phyloP scores from a whole-genome alignment of 805 yeast genomes.

The Saccharomycopsis guyanensis region DNA sequence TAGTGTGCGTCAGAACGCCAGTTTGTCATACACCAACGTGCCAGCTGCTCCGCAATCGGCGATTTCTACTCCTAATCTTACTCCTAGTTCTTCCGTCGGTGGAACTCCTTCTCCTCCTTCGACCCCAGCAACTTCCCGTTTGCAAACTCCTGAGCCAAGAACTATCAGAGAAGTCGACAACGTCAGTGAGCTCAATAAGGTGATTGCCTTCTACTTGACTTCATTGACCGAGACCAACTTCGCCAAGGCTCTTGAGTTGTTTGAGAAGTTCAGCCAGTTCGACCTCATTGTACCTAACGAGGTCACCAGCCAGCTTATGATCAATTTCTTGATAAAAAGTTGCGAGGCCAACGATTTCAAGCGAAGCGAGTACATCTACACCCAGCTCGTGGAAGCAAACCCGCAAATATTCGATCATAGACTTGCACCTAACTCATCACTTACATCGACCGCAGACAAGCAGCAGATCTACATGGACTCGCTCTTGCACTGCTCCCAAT shows the following conservation, averaged over 20 bases:
- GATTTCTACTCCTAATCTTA: neutral
- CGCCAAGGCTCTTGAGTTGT: constrained; percentile 10
- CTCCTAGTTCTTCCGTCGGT: neutral
- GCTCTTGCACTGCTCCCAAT: neutral
- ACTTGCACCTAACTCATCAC: neutral
- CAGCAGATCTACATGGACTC: neutral
- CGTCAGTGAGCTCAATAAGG: constrained; percentile 9
- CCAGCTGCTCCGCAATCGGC: neutral
- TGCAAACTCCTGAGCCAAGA: neutral
- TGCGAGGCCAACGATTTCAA: constrained; percentile 7
- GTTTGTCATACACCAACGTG: neutral
- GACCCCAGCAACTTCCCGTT: neutral
- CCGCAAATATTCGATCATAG: neutral
- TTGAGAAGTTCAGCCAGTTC: constrained; percentile 10
- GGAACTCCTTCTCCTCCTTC: neutral
- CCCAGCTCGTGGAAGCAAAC: neutral
- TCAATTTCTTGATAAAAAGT: constrained; percentile 10
- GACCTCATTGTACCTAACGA: constrained; percentile 5
- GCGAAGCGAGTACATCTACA: neutral
- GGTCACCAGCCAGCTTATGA: constrained; percentile 5
- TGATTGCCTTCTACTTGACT: constrained; percentile 11
- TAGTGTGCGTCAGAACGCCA: neutral
- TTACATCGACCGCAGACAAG: neutral
- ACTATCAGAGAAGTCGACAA: constrained; percentile 6
- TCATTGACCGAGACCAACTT: constrained; percentile 11